A percentile compares a stretch with the other conserved stretches of the same genome.
Conservation (phyloP, 1,139 yeast genomes). For the Tardiomyces digboiensis region DNA sequence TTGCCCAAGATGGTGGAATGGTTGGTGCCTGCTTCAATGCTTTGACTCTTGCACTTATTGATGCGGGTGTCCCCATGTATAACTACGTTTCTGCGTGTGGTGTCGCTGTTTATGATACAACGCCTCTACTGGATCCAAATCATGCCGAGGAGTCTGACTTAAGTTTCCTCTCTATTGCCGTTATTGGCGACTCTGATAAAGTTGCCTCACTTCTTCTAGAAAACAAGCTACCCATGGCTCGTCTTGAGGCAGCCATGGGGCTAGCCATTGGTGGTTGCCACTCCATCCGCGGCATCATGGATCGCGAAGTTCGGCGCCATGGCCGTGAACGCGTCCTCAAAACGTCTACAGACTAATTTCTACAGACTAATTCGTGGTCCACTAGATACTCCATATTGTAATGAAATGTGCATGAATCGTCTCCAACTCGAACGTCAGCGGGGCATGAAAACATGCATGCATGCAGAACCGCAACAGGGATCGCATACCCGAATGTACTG, state of each 20-base stretch:
- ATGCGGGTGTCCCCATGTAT: conserved; percentile 93
- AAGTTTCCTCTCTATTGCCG: conserved; percentile 73
- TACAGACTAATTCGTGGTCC: too few species aligned
- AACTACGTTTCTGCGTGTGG: conserved; percentile 79
- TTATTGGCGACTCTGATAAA: conserved; percentile 75
- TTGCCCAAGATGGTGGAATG: conserved; percentile 88
- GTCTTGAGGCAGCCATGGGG: conserved; percentile 66
- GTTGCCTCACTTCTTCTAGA: conserved; percentile 67
- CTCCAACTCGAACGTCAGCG: too few species aligned
- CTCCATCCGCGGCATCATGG: conserved; percentile 77
- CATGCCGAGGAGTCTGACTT: conserved; percentile 76
- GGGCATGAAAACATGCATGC: too few species aligned
- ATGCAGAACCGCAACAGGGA: too few species aligned
- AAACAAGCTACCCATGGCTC: conserved; percentile 77
- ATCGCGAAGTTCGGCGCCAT: conserved; percentile 65
- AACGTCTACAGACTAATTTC: conserved; percentile 15
- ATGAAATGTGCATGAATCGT: too few species aligned
- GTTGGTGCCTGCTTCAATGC: conserved; percentile 77
- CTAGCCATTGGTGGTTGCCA: conserved; percentile 89
- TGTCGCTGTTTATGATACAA: conserved; percentile 68
- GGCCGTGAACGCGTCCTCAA: conserved; percentile 39
- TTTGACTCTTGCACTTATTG: conserved; percentile 81
- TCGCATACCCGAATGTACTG: too few species aligned
- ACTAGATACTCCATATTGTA: too few species aligned
- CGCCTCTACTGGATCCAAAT: conserved; percentile 73